Base-by-base conservation (phyloP, 2,329 filamentous ascomycete species). In the Mycocentrospora acerina region DNA sequence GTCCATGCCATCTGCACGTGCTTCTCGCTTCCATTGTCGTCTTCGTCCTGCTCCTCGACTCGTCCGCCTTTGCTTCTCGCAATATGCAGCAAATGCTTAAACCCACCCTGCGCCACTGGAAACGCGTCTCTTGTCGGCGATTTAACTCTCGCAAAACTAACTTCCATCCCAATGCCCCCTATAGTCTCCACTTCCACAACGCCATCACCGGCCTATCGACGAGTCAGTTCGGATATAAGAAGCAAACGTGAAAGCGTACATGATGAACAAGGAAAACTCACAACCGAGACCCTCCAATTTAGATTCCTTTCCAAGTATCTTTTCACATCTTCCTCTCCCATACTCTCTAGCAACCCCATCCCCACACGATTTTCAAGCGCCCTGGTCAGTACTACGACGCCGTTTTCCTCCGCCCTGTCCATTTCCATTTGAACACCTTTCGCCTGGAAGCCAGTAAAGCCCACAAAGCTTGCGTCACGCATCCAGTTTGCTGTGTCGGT, bases 401-500 rank as follows among this genome's bases (percentile, higher is more conserved):
- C 73, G 4, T 69, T 64, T 0, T 40, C 44, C 30, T 51, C 27
- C 6, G 14, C 22, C 11, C 15, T 24, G 16, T 22, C 26, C n/a
- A n/a, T 24, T 15, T 42, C 32, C 36, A 22, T 40, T 28, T 26
- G 39, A 37, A 41, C 29, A 24, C 30, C 31, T 38, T 28, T 31
- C 16, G 14, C 31, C 32, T 53, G 57, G 37, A 40, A 76, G 12
- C 76, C 78, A 48, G 84, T 76, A 0, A 78, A 78, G 2, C 85
- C 85, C 3, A 85, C 74, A 8, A 85, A 72, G 44, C 78, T 82
- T 1, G 67, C 55, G 0, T 78, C 74, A 27, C 62, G 59, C 1
- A 72, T 58, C 83, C 83, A 87, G 1, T 27, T 26, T 5, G 35
- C 19, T 9, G 19, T 22, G 19, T 22, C 19, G n/a, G 31, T 15